Percentiles rank a stretch among this genome's conserved stretches.
Evolutionary conservation across 495 filamentous ascomycete species (phyloP).

Genomic region (Talaromyces thailandensis): DNA sequence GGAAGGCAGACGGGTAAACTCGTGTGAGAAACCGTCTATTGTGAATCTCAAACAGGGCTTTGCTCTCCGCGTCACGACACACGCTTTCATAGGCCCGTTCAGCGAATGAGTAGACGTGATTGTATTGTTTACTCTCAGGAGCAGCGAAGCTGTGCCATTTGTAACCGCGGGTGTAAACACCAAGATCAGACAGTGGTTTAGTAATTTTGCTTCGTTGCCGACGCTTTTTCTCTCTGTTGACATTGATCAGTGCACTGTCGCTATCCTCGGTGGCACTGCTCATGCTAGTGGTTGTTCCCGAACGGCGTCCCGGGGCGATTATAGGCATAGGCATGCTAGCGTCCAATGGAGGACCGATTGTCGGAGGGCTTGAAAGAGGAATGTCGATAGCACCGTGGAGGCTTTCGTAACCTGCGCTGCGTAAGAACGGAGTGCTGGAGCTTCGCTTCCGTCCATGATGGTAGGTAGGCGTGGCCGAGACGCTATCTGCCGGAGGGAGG

Average conservation of each 20-base stretch:
- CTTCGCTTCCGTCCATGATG: conserved; percentile 65
- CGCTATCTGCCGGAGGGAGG: conserved; percentile 24
- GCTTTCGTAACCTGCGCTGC: conserved; percentile 48
- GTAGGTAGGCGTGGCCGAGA: conserved; percentile 27
- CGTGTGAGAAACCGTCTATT: conserved; percentile 89
- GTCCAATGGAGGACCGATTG: conserved; percentile 33
- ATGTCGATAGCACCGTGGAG: conserved; percentile 40
- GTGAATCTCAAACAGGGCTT: conserved; percentile 69
- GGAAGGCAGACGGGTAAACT: conserved; percentile 77
- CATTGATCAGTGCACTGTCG: conserved; percentile 32
- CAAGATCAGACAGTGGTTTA: conserved; percentile 72
- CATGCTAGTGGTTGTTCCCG: conserved; percentile 46
- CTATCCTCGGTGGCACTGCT: conserved; percentile 59
- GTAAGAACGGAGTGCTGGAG: conserved; percentile 64
- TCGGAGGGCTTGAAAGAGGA: conserved; percentile 48
- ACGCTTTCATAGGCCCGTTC: conserved; percentile 76
- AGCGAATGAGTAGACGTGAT: conserved; percentile 90
- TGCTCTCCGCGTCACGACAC: conserved; percentile 60
- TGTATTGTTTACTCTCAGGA: conserved; percentile 70
- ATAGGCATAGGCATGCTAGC: conserved; percentile 24
- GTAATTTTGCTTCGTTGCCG: conserved; percentile 77
- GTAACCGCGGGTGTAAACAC: conserved; percentile 80
- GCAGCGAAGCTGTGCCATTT: conserved; percentile 71
- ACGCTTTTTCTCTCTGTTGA: conserved; percentile 43
- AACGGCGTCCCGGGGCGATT: conserved; percentile 37